Conservation (phyloP, 2,329 filamentous ascomycete genomes). For the Sphaerostilbella broomeana region DNA sequence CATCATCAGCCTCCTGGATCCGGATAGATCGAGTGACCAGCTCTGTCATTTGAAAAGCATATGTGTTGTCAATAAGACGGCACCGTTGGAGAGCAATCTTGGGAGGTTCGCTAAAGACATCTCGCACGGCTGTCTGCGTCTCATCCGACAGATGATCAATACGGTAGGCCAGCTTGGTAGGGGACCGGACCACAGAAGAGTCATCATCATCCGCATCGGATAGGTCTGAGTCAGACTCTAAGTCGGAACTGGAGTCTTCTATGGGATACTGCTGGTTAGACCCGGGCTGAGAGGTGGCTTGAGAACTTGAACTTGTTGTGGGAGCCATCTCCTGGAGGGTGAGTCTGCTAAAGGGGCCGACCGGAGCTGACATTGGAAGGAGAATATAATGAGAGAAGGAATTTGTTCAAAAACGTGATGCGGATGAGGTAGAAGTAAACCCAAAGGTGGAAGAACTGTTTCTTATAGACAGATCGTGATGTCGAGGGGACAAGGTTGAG, state of each 20-base stretch:
- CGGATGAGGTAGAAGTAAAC: no score
- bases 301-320: slow-evolving; percentile 16
- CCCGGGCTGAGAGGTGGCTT: slow-evolving; percentile 11
- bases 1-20: slow-evolving; percentile 36
- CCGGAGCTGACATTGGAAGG: slow-evolving; percentile 22
- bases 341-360: slow-evolving; percentile 23
- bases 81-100: slow-evolving; percentile 45
- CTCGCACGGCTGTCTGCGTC: slow-evolving; percentile 34
- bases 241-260: slow-evolving; percentile 23
- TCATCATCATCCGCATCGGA: slow-evolving; percentile 30
- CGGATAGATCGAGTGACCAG: slow-evolving; percentile 46
- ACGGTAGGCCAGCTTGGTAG: slow-evolving; percentile 35
- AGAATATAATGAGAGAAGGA: not conserved
- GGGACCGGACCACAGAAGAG: slow-evolving; percentile 29
- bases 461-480: no score
- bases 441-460: no score
- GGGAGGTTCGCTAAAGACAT: slow-evolving; percentile 42
- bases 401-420: not conserved
- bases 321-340: slow-evolving; percentile 26
- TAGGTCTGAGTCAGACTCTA: slow-evolving; percentile 22
- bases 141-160: slow-evolving; percentile 33
- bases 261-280: slow-evolving; percentile 6
- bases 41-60: slow-evolving; percentile 52
- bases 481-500: no score
- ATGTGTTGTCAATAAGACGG: slow-evolving; percentile 40